Evolutionary conservation across 768 basidiomycete genomes (phyloP).

Genomic region (Phallus indusiatus): DNA sequence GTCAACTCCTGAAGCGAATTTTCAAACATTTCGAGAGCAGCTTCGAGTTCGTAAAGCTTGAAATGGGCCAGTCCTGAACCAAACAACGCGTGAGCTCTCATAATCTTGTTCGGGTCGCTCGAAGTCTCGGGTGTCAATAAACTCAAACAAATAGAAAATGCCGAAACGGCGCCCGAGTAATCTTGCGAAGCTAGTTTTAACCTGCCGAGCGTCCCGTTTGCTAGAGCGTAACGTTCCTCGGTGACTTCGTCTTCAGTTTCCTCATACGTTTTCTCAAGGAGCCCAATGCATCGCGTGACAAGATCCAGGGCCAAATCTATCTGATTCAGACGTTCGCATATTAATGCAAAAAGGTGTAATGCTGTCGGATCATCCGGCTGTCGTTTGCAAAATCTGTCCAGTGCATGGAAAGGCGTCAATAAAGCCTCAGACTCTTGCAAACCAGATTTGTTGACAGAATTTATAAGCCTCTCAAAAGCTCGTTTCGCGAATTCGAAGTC

Average conservation of each 20-base stretch:
- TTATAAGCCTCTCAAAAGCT: conserved; percentile 37
- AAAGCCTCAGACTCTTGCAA: conserved; percentile 34
- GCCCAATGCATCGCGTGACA: conserved; percentile 50
- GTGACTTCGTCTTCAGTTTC: conserved; percentile 69
- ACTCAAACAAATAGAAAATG: conserved; percentile 64
- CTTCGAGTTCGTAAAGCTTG: conserved; percentile 49
- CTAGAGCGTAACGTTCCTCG: conserved; percentile 72
- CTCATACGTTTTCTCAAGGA: conserved; percentile 86
- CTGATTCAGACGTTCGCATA: conserved; percentile 79
- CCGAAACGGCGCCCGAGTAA: conserved; percentile 51
- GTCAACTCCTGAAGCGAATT: conserved; percentile 39
- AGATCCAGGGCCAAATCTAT: conserved; percentile 46
- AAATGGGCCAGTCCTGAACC: conserved; percentile 67
- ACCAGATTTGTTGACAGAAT: conserved; percentile 13
- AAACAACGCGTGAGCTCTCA: conserved; percentile 58
- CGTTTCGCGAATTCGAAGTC: conserved; percentile 68
- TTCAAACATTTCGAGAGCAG: conserved; percentile 61
- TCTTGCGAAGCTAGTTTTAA: conserved; percentile 53
- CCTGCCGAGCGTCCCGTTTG: conserved; percentile 75
- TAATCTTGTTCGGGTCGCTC: conserved; percentile 25
- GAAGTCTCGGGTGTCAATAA: conserved; percentile 47
- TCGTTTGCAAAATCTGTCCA: conserved; percentile 65
- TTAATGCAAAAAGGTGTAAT: conserved; percentile 72
- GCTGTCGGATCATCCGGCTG: conserved; percentile 63
- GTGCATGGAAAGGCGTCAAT: conserved; percentile 70